These are phyloP conservation scores for Pichia cactophila DNA, from an alignment of 1,139 yeast genomes.

Conservation along the genomic window DNA sequence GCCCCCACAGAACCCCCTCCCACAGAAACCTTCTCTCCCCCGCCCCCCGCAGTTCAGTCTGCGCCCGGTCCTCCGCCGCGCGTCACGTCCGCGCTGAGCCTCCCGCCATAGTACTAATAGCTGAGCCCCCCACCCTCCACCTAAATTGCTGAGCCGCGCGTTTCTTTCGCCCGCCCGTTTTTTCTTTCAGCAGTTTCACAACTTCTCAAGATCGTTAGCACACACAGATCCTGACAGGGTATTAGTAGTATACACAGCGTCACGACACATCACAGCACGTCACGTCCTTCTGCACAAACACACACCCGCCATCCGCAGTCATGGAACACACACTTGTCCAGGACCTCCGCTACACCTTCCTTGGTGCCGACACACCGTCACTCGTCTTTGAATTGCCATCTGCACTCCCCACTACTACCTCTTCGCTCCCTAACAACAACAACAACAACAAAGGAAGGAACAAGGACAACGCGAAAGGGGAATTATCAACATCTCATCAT, in stretches of 20 bases:
- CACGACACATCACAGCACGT: background rate
- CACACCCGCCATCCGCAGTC: background rate
- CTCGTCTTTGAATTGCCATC: background rate
- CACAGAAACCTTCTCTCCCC: no score
- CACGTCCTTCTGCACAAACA: background rate
- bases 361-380: slow-evolving; percentile 61
- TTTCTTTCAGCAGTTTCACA: no score
- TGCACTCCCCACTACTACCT: no score
- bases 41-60: no score
- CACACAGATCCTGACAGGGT: no score
- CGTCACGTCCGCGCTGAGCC: no score
- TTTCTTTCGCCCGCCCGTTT: no score
- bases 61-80: background rate
- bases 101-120: no score
- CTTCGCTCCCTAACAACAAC: slow-evolving; percentile 9
- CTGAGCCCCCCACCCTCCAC: no score
- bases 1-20: background rate
- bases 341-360: slow-evolving; percentile 51
- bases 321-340: background rate
- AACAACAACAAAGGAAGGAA: slow-evolving; percentile 12
- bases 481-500: background rate
- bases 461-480: slow-evolving; percentile 28
- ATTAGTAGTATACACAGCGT: no score
- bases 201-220: no score
- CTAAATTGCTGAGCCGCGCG: no score